Evolutionary conservation across 2,329 filamentous ascomycete species (phyloP).

Genomic region (Scleromitrula shiraiana): DNA sequence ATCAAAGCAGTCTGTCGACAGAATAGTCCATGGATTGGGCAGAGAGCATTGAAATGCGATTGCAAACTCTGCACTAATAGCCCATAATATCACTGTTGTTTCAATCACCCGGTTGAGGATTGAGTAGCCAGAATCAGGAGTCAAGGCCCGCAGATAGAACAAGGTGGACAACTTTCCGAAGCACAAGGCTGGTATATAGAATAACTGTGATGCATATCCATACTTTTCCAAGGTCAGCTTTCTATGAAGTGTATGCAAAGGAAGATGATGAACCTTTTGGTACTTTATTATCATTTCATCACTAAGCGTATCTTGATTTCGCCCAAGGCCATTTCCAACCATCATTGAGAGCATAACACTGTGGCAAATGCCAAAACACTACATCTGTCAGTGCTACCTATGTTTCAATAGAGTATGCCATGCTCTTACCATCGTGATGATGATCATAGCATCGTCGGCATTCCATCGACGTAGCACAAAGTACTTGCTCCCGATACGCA

Average conservation of each 20-base stretch:
- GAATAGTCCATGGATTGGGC: conserved; percentile 22
- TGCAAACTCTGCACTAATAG: neutral
- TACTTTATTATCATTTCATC: conserved; percentile 6
- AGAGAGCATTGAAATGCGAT: conserved; percentile 25
- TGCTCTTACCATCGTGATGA: conserved; percentile 12
- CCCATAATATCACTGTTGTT: conserved; percentile 1
- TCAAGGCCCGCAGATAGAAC: conserved; percentile 5
- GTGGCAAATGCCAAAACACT: conserved; percentile 7
- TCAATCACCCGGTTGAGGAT: conserved; percentile 12
- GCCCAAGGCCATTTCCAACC: conserved; percentile 17
- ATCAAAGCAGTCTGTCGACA: conserved; percentile 19
- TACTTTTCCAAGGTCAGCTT: conserved; percentile 11
- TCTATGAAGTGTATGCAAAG: neutral
- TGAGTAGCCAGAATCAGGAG: conserved; percentile 3
- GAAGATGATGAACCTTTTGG: conserved; percentile 14
- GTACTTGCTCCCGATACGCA: conserved; percentile 27
- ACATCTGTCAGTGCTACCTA: neutral
- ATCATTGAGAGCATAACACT: conserved; percentile 11
- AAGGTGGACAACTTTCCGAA: conserved; percentile 22
- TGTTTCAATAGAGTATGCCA: conserved; percentile 12
- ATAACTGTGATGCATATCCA: conserved; percentile 24
- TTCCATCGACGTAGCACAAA: conserved; percentile 12
- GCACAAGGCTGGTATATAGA: conserved; percentile 24
- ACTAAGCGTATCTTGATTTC: conserved; percentile 11
- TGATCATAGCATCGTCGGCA: conserved; percentile 15